Evolutionary conservation across 148 eudicot genomes (phyloP).

Genomic region (Nepenthes mirabilis): DNA sequence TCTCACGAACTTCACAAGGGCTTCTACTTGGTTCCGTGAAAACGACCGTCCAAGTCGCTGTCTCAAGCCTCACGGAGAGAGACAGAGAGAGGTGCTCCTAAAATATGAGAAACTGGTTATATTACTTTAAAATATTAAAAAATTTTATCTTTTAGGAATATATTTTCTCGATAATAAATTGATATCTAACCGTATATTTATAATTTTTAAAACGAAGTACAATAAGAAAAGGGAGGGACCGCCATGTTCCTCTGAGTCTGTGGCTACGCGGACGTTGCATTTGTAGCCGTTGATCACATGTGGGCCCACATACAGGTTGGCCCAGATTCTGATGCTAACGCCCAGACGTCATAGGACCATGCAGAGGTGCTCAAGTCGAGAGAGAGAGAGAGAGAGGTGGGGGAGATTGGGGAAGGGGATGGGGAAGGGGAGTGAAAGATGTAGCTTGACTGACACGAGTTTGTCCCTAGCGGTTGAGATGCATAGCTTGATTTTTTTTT

Average conservation of each 20-base stretch:
- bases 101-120: too few species aligned
- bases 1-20: constrained; percentile 26
- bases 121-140: too few species aligned
- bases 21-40: constrained; percentile 9
- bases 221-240: neutral
- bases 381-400: too few species aligned
- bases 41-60: constrained; percentile 16
- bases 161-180: too few species aligned
- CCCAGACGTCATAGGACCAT: constrained; percentile 12
- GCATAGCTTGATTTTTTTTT: neutral
- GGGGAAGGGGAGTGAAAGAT: too few species aligned
- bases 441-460: neutral
- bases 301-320: constrained; percentile 16
- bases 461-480: neutral
- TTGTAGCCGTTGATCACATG: constrained; percentile 23
- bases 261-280: neutral
- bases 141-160: too few species aligned
- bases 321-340: constrained; percentile 7
- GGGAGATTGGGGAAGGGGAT: neutral
- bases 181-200: too few species aligned
- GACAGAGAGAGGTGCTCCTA: neutral
- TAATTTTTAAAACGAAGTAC: neutral
- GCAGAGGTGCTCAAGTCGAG: neutral
- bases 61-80: neutral
- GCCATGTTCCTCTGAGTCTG: neutral